phyloP scores from a whole-genome alignment of 805 yeast species.

The Torulaspora indica region DNA sequence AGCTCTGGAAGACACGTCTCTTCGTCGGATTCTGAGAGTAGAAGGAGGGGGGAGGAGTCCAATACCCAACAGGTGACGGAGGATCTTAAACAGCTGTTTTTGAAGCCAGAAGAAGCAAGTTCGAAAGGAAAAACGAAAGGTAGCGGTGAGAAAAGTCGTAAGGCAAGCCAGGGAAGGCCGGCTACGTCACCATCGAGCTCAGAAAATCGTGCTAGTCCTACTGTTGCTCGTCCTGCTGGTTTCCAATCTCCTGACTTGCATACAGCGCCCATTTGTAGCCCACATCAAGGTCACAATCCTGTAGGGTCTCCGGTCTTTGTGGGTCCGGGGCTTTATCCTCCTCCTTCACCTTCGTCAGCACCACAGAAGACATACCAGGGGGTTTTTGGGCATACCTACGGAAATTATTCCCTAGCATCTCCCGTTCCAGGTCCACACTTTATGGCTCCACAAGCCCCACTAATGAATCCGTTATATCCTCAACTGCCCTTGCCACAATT shows the following conservation, averaged over 20 bases:
- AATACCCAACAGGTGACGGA: slow-evolving; percentile 14
- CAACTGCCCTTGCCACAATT: slow-evolving; percentile 16
- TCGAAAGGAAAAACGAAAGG: slow-evolving; percentile 1
- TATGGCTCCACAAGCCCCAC: slow-evolving; percentile 15
- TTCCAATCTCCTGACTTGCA: not conserved
- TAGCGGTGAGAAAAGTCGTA: not conserved
- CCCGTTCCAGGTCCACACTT: slow-evolving; percentile 13
- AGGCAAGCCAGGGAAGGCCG: slow-evolving; percentile 1
- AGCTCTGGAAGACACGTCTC: slow-evolving; percentile 5
- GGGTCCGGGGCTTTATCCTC: slow-evolving; percentile 10
- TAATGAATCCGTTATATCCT: slow-evolving; percentile 16
- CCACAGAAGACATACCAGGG: slow-evolving; percentile 7
- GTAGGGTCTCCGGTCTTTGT: slow-evolving; percentile 10
- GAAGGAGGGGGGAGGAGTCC: slow-evolving; percentile 1
- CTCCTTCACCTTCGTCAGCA: slow-evolving; percentile 6
- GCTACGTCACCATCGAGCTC: slow-evolving; percentile 3
- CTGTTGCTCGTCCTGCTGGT: not conserved
- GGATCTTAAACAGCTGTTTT: slow-evolving; percentile 16
- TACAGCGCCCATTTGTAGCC: not conserved
- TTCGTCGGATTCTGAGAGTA: slow-evolving; percentile 1
- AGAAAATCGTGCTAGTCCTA: not conserved
- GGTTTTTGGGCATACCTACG: slow-evolving; percentile 12
- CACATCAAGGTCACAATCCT: not conserved
- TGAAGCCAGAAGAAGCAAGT: slow-evolving; percentile 7
- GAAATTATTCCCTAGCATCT: slow-evolving; percentile 16